phyloP scores from a whole-genome alignment of 2,329 filamentous ascomycete species.

The Epichloe baconii region DNA sequence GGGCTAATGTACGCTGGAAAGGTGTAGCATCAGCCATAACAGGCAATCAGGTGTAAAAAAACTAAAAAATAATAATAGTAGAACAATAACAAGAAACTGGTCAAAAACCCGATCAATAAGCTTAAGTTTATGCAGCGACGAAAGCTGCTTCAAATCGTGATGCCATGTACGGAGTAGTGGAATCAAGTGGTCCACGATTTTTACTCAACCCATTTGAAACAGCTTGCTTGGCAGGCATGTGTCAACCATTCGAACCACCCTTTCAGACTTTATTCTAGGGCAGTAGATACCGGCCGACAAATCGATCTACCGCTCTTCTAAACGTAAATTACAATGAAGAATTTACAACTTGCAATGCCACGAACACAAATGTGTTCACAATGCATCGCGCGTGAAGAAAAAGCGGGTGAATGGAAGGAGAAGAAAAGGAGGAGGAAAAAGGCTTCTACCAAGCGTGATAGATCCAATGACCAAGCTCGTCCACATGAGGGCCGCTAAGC shows the following conservation, averaged over 20 bases:
- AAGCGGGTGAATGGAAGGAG: conserved; percentile 16
- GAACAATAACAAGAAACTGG: conserved; percentile 3
- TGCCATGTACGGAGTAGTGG: too few species aligned
- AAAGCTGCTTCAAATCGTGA: too few species aligned
- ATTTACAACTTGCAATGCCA: conserved; percentile 39
- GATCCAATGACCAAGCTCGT: neutral
- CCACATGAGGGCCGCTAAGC: conserved; percentile 3
- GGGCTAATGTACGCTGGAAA: conserved; percentile 23
- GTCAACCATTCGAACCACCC: conserved; percentile 75
- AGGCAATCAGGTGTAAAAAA: conserved; percentile 4
- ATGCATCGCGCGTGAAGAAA: conserved; percentile 17
- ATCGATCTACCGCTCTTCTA: conserved; percentile 50
- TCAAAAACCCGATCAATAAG: neutral
- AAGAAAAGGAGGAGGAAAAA: conserved; percentile 11
- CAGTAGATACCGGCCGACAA: conserved; percentile 74
- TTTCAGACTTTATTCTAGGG: conserved; percentile 67
- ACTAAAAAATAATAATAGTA: conserved; percentile 11
- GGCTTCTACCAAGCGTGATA: conserved; percentile 15
- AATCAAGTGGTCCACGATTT: neutral
- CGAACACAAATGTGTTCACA: conserved; percentile 13
- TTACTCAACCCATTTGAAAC: neutral
- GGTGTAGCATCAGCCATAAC: conserved; percentile 21
- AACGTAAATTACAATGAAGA: conserved; percentile 16
- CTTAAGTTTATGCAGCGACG: neutral
- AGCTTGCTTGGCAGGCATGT: conserved; percentile 33